Base-by-base conservation (phyloP, 148 eudicot species). In the Amaranthus cruentus region DNA sequence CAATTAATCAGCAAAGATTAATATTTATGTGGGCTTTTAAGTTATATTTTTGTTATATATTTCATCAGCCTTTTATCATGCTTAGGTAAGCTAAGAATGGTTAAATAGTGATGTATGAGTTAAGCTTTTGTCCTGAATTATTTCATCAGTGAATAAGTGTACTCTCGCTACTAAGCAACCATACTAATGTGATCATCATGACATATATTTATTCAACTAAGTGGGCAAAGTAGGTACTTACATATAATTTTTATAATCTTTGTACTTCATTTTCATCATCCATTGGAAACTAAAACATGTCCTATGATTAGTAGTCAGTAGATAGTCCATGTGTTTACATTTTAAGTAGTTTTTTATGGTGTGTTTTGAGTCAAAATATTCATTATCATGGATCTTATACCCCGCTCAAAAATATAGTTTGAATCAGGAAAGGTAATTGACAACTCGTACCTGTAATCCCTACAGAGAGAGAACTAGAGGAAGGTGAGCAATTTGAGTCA, bases 1-100 rank as follows among this genome's bases (percentile, higher is more conserved):
- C 49, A 62, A 44, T 12, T 55, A 4, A n/a, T 58, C 14, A 21
- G 18, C n/a, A 14, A 55, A 12, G 12, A 12, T 6, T 15, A 58
- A 3, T 58, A 18, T 6, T 58, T 38, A 58, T 38, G 9, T 58
- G 38, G 38, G 38, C 38, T 58, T 58, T 58, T 58, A 58, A 38
- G 3, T 58, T 58, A 58, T n/a, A n/a, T n/a, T 58, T 28, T 58
- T 28, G 4, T 2, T 58, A 58, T 58, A 18, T 47, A 68, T 69
- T 68, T 69, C 77, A 80, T 80, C 77, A 80, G 58, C 73, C 72
- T 54, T 7, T 53, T 44, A 76, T 80, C 79, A 80, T 62, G 83
- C 83, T 80, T 80, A 80, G 73, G 76, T 80, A 80, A 80, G 79
- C 79, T 71, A 47, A 66, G 53, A 51, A 57, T 47, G 21, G 38